Evolutionary conservation across 805 yeast genomes (phyloP), one percentile per base, ranked within the genome.

Genomic region (Teunomyces pallodes): DNA sequence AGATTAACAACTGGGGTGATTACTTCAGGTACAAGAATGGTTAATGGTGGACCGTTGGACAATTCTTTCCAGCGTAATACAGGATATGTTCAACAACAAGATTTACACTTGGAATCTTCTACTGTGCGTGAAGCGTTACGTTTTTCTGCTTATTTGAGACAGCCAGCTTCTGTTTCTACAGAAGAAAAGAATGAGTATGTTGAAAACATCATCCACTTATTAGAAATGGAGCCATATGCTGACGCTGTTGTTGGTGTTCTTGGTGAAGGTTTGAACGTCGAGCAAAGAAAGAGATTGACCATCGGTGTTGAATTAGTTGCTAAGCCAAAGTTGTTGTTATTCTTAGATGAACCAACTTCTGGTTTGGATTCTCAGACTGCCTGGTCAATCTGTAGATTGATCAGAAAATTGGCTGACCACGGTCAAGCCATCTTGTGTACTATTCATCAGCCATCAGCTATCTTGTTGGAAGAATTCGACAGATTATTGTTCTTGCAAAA

Each of bases 371-470:
- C 84, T 4, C 80, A 76, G 56, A 77, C 84, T 26, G 80, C 85
- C 9, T 75, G 83, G 82, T 75, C 84, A 10, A 77, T 81, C 56
- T 70, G 80, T 48, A 74, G 77, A 56, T 75, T 80, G 53, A 67
- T 76, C 58, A 75, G 72, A 56, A 70, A 69, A 44, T 69, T 74
- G 58, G 83, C 78, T 5, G 71, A 71, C 38, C 75, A 80, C 36
- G 82, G 82, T 16, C 82, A 78, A 58, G 79, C 82, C n/a, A 75
- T 81, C 53, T 66, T 81, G 48, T 68, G 73, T 41, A 87, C 95
- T 16, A 87, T 87, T 54, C 92, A 87, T 66, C 95, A 87, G 66
- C 95, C 95, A 58, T 86, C 94, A 7, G 90, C 95, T 46, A 75
- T 85, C 49, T 71, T 87, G 60, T 75, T 87, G 69, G 79, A 86